Evolutionary conservation across 768 basidiomycete species (phyloP).

Genomic region (Hypholoma sublateritium): DNA sequence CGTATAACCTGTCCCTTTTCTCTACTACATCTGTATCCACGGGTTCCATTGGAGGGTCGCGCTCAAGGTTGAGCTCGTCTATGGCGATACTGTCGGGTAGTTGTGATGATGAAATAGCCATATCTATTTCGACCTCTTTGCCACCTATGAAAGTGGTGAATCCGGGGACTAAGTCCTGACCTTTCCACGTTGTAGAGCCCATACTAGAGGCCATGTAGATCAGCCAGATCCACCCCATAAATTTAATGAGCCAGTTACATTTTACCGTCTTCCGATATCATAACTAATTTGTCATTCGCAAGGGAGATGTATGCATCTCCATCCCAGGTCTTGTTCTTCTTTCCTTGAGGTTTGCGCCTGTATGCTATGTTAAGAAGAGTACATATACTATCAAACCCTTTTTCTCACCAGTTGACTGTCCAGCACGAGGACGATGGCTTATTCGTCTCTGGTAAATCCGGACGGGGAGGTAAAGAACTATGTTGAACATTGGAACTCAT

Average conservation of each 20-base stretch:
- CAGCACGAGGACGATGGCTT: conserved; percentile 38
- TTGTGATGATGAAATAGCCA: conserved; percentile 45
- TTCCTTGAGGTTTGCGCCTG: conserved; percentile 73
- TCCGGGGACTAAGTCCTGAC: conserved; percentile 47
- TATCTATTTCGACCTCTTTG: conserved; percentile 64
- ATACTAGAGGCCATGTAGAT: conserved; percentile 38
- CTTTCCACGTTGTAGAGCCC: conserved; percentile 63
- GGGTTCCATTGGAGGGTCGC: not conserved
- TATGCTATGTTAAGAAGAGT: conserved; percentile 1
- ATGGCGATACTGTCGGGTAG: conserved; percentile 41
- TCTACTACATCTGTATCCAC: not conserved
- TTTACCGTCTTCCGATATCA: conserved; percentile 72
- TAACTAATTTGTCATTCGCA: conserved; percentile 47
- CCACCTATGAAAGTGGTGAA: conserved; percentile 48
- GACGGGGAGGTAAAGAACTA: not conserved
- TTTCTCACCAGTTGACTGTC: conserved; percentile 62
- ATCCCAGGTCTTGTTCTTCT: conserved; percentile 88
- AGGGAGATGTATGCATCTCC: conserved; percentile 68
- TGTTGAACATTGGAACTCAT: not conserved
- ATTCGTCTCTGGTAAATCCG: conserved; percentile 13
- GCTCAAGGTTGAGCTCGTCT: not conserved
- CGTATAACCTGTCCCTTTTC: conserved; percentile 30
- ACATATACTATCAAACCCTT: not conserved
- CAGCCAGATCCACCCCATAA: not conserved
- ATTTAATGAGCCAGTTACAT: conserved; percentile 42